Conservation (phyloP, 768 basidiomycete genomes). For the Tricholoma sp. region DNA sequence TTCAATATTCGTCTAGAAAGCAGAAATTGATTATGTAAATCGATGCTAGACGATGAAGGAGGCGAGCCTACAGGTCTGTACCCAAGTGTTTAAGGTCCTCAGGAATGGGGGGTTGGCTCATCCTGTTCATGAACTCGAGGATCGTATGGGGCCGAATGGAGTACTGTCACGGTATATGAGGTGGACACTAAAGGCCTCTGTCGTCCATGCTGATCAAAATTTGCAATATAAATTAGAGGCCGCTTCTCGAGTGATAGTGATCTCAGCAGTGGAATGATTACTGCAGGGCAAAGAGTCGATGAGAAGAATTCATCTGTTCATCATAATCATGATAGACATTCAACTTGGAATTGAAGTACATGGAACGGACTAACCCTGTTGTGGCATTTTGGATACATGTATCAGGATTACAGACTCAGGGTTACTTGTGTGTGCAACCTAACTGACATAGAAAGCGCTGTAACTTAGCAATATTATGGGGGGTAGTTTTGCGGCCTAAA, state of each 20-base stretch:
- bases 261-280: no score
- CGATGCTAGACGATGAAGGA: neutral
- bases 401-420: no score
- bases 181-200: neutral
- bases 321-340: no score
- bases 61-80: neutral
- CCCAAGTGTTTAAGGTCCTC: neutral
- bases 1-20: neutral
- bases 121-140: neutral
- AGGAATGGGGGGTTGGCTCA: neutral
- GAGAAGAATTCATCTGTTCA: no score
- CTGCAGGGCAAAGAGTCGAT: no score
- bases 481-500: no score
- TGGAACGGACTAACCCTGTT: neutral
- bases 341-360: no score
- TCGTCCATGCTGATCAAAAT: neutral
- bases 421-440: no score
- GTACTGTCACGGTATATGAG: neutral
- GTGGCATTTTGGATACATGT: no score
- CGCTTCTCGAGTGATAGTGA: no score
- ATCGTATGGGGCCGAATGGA: neutral
- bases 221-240: neutral
- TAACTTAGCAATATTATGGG: no score
- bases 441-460: no score
- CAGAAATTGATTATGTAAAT: neutral